phyloP scores from a whole-genome alignment of 2,329 filamentous ascomycete genomes.

The Zarea fungicola region DNA sequence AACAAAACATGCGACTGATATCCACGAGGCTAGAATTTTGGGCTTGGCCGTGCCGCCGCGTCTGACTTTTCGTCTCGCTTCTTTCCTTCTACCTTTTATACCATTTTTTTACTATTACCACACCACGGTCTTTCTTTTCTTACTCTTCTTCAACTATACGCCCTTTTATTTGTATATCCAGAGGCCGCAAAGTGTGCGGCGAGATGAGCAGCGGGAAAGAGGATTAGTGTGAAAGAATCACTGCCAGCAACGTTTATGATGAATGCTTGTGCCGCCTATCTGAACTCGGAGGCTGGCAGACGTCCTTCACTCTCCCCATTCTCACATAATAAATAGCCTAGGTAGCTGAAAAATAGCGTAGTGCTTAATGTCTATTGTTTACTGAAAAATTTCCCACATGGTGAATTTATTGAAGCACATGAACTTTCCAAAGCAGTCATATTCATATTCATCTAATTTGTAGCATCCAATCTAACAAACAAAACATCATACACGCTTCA shows the following conservation, averaged over 20 bases:
- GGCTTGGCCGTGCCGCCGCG: background rate
- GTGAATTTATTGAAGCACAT: too few relatives aligned
- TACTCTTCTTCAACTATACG: background rate
- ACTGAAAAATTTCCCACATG: background rate
- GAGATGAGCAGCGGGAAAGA: conserved; percentile 3
- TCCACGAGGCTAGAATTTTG: background rate
- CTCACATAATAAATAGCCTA: conserved; percentile 1
- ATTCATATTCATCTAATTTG: too few relatives aligned
- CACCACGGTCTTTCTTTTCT: background rate
- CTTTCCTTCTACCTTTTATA: background rate
- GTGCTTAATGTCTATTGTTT: conserved; percentile 11
- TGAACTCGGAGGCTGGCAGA: too few relatives aligned
- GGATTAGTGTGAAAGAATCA: background rate
- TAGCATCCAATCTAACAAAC: too few relatives aligned
- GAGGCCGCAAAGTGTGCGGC: background rate
- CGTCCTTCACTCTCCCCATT: background rate
- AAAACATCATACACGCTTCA: too few relatives aligned
- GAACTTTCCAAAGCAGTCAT: too few relatives aligned
- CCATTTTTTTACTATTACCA: background rate
- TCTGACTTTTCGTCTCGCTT: background rate
- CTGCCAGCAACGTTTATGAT: too few relatives aligned
- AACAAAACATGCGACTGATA: background rate
- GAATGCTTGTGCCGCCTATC: too few relatives aligned
- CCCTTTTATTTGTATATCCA: background rate
- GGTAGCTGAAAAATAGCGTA: conserved; percentile 9